These are phyloP conservation scores for Lumnitzera littorea DNA, from an alignment of 345 rosid genomes.

Conservation along the genomic window DNA sequence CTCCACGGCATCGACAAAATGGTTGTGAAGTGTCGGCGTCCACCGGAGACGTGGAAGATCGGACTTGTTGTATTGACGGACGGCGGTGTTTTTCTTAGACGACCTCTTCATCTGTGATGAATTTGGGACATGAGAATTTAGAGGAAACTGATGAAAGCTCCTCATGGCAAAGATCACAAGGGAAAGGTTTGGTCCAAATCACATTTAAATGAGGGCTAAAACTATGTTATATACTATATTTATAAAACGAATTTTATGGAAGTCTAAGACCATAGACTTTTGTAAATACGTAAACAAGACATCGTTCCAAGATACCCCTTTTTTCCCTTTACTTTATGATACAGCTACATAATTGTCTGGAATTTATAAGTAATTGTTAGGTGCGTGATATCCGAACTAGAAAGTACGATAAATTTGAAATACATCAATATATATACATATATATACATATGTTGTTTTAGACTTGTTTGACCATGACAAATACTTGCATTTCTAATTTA, in stretches of 20 bases:
- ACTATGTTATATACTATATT: background rate
- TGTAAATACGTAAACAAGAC: conserved; percentile 1
- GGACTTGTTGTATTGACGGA: conserved; percentile 37
- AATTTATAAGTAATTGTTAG: too few species aligned
- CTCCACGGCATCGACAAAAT: conserved; percentile 24
- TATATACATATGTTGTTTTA: too few species aligned
- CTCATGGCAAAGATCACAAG: background rate
- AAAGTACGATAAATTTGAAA: too few species aligned
- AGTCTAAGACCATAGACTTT: conserved; percentile 26
- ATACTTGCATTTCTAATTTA: too few species aligned
- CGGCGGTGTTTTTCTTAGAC: conserved; percentile 7
- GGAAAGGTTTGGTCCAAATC: background rate
- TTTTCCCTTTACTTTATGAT: too few species aligned
- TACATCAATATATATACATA: too few species aligned
- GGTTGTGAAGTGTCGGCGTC: conserved; percentile 40
- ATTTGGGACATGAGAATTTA: background rate
- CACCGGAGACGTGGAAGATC: conserved; percentile 36
- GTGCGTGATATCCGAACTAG: too few species aligned
- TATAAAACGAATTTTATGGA: background rate
- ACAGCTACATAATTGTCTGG: too few species aligned
- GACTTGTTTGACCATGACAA: too few species aligned
- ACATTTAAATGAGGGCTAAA: conserved; percentile 7
- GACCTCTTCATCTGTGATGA: conserved; percentile 10
- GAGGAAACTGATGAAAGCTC: background rate
- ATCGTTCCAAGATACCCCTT: background rate